A percentile compares a stretch with the other conserved stretches of the same genome.
phyloP scores from a whole-genome alignment of 192 early-diverging fungal genomes.

The Lobosporangium transversale region DNA sequence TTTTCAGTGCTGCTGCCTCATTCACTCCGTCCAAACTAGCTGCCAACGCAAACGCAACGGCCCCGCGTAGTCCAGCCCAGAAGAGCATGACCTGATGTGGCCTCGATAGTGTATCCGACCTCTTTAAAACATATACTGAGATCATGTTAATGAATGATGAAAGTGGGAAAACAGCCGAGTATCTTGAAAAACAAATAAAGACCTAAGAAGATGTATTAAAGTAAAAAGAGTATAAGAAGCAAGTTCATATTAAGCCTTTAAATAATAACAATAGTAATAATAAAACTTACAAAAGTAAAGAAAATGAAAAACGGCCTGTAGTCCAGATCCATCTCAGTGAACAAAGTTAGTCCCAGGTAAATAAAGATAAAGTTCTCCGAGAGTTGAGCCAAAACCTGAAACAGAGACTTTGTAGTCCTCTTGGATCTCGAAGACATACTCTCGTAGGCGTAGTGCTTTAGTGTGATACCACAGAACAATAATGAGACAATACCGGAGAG shows the following conservation, averaged over 20 bases:
- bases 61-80: conserved; percentile 93
- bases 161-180: conserved; percentile 86
- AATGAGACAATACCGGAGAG: conserved; percentile 95
- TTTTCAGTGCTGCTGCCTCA: conserved; percentile 76
- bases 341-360: conserved; percentile 93
- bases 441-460: conserved; percentile 95
- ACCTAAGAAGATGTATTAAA: conserved; percentile 51
- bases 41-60: conserved; percentile 95
- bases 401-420: conserved; percentile 89
- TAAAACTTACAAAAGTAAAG: conserved; percentile 67
- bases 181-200: conserved; percentile 88
- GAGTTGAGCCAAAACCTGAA: conserved; percentile 90
- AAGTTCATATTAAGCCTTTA: not conserved
- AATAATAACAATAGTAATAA: not conserved
- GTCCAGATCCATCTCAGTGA: conserved; percentile 78
- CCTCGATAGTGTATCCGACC: conserved; percentile 60
- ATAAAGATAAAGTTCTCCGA: conserved; percentile 99
- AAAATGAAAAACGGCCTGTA: conserved; percentile 82
- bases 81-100: conserved; percentile 93
- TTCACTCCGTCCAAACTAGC: conserved; percentile 78
- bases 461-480: conserved; percentile 89
- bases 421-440: conserved; percentile 84
- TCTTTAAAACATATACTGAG: conserved; percentile 61
- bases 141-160: conserved; percentile 83
- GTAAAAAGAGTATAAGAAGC: not conserved